Evolutionary conservation across 805 yeast genomes (phyloP), one percentile per base, ranked within the genome.

Genomic region (Lachancea meyersii): DNA sequence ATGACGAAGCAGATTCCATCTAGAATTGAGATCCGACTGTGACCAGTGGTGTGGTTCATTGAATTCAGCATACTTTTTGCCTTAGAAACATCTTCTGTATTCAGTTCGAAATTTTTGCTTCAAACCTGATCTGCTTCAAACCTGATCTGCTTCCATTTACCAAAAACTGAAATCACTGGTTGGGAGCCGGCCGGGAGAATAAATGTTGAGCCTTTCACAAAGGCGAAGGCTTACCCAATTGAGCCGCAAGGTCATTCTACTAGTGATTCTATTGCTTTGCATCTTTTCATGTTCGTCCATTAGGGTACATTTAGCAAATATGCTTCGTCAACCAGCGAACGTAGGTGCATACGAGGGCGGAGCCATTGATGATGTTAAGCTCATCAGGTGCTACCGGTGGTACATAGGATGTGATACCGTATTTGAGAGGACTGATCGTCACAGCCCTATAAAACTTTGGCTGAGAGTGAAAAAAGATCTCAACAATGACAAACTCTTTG

Each of bases 351-450:
- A 60, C 49, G 34, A 24, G 0, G 65, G 64, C 1, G 68, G 66
- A 13, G 43, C 47, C 13, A 53, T 63, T 20, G 62, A 55, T 38
- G 66, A 61, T 39, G 49, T 63, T 39, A 58, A 50, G 44, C 26
- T 51, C n/a, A 48, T 60, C 13, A 43, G 51, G 16, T 63, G 68
- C 42, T 58, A 54, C 43, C 46, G 48, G n/a, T 62, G 65, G 66
- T 55, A 52, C 23, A 50, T 56, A 5, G 42, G 44, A 16, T 63
- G 66, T 33, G 51, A 54, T 33, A 56, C 53, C 38, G 43, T 63
- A 26, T 41, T 51, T 13, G 48, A 39, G n/a, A 44, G 44, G 8
- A 22, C 34, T 5, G 35, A 39, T 18, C n/a, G 8, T 9, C 16
- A 30, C 7, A 35, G 34, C 8, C 35, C 26, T 7, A 48, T 50